These are phyloP conservation scores for Avena sativa DNA, from an alignment of 176 grass and related monocot genomes.

Conservation along the genomic window DNA sequence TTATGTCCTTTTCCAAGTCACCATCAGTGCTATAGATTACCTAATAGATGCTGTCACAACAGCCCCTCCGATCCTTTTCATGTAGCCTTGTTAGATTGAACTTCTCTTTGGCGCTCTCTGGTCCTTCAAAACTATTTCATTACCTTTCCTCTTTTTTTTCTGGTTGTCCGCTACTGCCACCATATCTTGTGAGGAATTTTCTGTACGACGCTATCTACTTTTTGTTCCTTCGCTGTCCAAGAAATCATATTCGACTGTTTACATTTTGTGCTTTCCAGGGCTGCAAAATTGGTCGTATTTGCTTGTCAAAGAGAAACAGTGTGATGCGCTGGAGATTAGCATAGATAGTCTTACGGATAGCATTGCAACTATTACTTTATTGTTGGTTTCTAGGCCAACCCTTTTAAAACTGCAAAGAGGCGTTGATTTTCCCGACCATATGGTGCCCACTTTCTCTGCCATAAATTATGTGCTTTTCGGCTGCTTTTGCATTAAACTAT, in stretches of 20 bases:
- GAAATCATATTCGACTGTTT: conserved; percentile 12
- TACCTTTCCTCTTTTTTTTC: not conserved
- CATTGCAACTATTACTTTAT: conserved; percentile 19
- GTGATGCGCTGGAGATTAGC: conserved; percentile 9
- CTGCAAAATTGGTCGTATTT: conserved; percentile 53
- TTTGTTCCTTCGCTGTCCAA: conserved; percentile 40
- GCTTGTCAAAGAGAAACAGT: conserved; percentile 38
- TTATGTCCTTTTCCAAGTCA: conserved; percentile 47
- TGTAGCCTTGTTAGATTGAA: conserved; percentile 55
- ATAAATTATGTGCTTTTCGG: conserved; percentile 29
- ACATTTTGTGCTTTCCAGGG: conserved; percentile 39
- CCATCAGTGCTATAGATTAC: conserved; percentile 6
- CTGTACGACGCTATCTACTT: conserved; percentile 9
- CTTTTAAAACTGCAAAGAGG: conserved; percentile 22
- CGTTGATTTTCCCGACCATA: conserved; percentile 31
- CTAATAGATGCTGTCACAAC: conserved; percentile 32
- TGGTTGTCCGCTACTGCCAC: conserved; percentile 21
- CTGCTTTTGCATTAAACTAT: conserved; percentile 18
- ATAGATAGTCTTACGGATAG: conserved; percentile 5
- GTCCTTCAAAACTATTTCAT: conserved; percentile 42
- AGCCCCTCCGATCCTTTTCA: conserved; percentile 36
- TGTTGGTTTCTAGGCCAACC: conserved; percentile 22
- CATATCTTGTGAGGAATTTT: conserved; percentile 37
- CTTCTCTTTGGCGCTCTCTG: conserved; percentile 45
- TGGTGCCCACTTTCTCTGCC: not conserved